Evolutionary conservation across 306 rosid species (phyloP).

Genomic region (Phaseolus lunatus): DNA sequence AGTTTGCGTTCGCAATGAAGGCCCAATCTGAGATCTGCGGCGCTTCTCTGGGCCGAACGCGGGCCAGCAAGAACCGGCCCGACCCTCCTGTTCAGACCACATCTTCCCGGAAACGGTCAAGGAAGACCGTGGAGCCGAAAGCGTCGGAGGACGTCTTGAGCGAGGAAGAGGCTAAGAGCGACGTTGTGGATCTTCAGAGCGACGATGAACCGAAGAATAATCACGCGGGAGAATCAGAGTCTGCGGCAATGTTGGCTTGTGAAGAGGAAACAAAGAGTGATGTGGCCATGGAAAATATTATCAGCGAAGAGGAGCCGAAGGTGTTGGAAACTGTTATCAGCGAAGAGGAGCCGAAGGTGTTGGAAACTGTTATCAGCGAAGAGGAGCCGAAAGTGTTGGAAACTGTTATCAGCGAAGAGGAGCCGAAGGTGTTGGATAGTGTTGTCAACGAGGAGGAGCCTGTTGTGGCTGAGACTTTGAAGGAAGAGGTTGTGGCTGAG

Average conservation of each 20-base stretch:
- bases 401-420: background rate
- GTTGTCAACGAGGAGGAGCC: conserved; percentile 43
- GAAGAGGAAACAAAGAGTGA: conserved; percentile 44
- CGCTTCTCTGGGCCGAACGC: conserved; percentile 46
- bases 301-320: background rate
- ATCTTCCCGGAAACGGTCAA: conserved; percentile 15
- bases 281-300: background rate
- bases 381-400: conserved; percentile 6
- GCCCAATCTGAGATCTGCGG: conserved; percentile 52
- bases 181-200: conserved; percentile 70
- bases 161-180: conserved; percentile 82
- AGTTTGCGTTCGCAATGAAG: conserved; percentile 54
- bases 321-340: background rate
- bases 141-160: conserved; percentile 42
- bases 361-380: conserved; percentile 34
- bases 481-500: conserved; percentile 32
- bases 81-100: background rate
- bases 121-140: conserved; percentile 21
- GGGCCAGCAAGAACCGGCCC: conserved; percentile 42
- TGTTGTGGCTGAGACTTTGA: conserved; percentile 13
- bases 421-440: conserved; percentile 16
- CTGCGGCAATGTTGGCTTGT: conserved; percentile 27
- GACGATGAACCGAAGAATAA: conserved; percentile 73
- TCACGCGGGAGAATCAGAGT: conserved; percentile 45
- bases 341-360: conserved; percentile 31